Percentiles rank a stretch among this genome's conserved stretches.
These are phyloP conservation scores for Syncephalis plumigaleata DNA, from an alignment of 371 early-diverging fungal species.

Conservation along the genomic window DNA sequence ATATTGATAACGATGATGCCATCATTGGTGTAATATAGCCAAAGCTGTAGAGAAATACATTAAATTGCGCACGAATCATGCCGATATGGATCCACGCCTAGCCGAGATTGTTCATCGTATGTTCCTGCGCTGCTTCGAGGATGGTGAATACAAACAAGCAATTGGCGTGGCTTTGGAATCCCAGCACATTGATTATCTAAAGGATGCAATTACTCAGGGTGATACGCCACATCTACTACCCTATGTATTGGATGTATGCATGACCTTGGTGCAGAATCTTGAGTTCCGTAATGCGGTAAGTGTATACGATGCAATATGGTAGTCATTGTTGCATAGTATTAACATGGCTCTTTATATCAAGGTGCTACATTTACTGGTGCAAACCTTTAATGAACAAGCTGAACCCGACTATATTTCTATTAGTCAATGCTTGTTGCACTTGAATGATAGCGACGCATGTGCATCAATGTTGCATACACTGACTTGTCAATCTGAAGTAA, in stretches of 20 bases:
- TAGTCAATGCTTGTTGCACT: constrained; percentile 78
- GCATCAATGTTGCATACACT: constrained; percentile 55
- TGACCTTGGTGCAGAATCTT: constrained; percentile 65
- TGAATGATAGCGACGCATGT: constrained; percentile 56
- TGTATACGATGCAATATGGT: background rate
- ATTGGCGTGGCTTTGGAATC: constrained; percentile 92
- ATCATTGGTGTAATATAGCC: constrained; percentile 19
- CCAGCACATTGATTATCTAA: constrained; percentile 72
- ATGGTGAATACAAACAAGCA: constrained; percentile 77
- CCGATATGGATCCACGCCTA: constrained; percentile 54
- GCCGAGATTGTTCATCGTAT: constrained; percentile 82
- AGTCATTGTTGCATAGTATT: background rate
- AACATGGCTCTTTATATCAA: constrained; percentile 4
- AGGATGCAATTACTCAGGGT: constrained; percentile 58
- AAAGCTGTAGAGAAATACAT: constrained; percentile 93
- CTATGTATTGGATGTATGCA: constrained; percentile 63
- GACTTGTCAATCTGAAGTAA: constrained; percentile 22
- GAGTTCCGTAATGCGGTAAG: constrained; percentile 60
- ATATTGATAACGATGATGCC: background rate
- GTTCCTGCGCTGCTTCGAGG: constrained; percentile 78
- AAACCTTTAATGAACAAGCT: constrained; percentile 52
- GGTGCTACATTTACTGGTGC: constrained; percentile 66
- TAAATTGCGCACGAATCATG: constrained; percentile 26
- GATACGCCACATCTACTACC: constrained; percentile 47
- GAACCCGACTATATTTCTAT: constrained; percentile 83